These are phyloP conservation scores for Gardenia jasminoides DNA, from an alignment of 257 asterid species.

Conservation along the genomic window DNA sequence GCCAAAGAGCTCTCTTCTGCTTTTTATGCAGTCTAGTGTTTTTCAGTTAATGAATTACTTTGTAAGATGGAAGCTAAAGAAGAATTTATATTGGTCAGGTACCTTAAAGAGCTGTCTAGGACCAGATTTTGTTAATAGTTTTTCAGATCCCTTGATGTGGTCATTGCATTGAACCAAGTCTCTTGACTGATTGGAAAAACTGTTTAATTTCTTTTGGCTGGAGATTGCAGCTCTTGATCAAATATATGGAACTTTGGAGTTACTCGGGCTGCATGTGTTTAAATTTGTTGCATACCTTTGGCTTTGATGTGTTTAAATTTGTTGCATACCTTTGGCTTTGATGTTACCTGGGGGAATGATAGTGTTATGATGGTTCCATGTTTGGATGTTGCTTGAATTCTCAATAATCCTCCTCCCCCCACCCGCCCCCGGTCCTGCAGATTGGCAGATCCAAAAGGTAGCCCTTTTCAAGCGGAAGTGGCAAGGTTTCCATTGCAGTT, in stretches of 20 bases:
- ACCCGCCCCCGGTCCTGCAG: too few species aligned
- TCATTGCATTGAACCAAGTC: background rate
- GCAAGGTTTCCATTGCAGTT: slow-evolving; percentile 57
- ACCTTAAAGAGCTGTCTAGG: too few species aligned
- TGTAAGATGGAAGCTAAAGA: too few species aligned
- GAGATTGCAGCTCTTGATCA: background rate
- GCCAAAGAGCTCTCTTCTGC: too few species aligned
- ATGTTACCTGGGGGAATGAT: background rate
- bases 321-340: background rate
- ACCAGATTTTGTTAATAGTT: background rate
- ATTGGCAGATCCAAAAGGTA: slow-evolving; percentile 58
- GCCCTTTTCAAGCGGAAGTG: slow-evolving; percentile 60
- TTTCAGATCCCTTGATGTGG: background rate
- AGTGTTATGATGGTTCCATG: background rate
- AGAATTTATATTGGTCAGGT: too few species aligned
- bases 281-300: background rate
- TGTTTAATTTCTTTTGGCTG: background rate
- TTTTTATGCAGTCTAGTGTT: too few species aligned
- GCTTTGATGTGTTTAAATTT: background rate
- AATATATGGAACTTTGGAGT: background rate
- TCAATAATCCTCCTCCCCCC: background rate
- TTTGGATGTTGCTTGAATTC: background rate
- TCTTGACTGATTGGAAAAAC: background rate
- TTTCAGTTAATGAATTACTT: too few species aligned
- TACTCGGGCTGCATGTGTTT: background rate